phyloP scores from a whole-genome alignment of 225 moss, liverwort and hornwort species.

The Sphagnum tenellum region DNA sequence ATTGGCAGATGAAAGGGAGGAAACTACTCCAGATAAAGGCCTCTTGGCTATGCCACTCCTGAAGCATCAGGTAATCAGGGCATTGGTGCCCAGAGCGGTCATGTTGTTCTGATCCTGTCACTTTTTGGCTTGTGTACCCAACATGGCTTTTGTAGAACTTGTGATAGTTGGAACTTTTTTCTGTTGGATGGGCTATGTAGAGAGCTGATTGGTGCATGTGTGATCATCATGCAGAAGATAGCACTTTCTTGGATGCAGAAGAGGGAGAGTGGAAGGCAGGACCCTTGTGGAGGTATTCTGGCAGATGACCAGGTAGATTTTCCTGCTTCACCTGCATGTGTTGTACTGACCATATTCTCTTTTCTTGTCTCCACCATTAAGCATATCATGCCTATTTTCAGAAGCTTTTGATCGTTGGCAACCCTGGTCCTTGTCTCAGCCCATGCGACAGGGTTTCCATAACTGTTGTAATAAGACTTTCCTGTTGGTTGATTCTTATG shows the following conservation, averaged over 20 bases:
- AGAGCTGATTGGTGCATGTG: no score
- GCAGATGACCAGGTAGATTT: slow-evolving; percentile 90
- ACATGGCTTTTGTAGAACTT: background rate
- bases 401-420: no score
- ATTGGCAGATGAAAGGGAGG: slow-evolving; percentile 53
- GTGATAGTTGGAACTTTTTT: background rate
- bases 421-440: no score
- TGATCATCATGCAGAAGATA: slow-evolving; percentile 40
- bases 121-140: no score
- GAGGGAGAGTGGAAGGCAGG: slow-evolving; percentile 56
- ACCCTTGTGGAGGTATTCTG: slow-evolving; percentile 79
- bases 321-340: background rate
- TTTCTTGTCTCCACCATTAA: no score
- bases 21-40: slow-evolving; percentile 50
- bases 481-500: background rate
- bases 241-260: slow-evolving; percentile 90
- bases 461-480: no score
- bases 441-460: no score
- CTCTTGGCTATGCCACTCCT: slow-evolving; percentile 66
- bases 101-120: no score
- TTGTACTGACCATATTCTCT: no score
- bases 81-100: no score
- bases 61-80: slow-evolving; percentile 72
- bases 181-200: background rate
- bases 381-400: no score